Evolutionary conservation across 805 yeast genomes (phyloP).

Genomic region (Ogataea pini): DNA sequence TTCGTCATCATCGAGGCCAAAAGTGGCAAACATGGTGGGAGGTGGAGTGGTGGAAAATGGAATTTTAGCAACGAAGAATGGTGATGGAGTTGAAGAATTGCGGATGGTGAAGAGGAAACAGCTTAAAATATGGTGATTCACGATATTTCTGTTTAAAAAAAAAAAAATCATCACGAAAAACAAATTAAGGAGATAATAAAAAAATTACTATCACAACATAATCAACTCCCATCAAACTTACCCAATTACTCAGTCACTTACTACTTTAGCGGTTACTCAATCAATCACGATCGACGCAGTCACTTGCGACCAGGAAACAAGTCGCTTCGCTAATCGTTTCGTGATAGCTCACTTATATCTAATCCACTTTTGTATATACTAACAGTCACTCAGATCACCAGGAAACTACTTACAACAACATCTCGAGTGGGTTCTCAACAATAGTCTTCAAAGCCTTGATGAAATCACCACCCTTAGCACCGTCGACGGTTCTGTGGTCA

Average conservation of each 20-base stretch:
- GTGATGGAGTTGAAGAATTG: no score
- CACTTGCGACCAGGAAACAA: neutral
- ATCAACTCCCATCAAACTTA: no score
- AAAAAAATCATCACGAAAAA: no score
- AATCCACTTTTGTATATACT: neutral
- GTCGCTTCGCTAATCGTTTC: neutral
- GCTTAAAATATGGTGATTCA: no score
- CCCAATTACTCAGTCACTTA: neutral
- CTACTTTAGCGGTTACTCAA: neutral
- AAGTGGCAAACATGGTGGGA: conserved; percentile 4
- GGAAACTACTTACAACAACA: conserved; percentile 81
- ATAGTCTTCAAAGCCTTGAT: conserved; percentile 89
- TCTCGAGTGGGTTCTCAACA: conserved; percentile 93
- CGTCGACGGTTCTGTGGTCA: conserved; percentile 96
- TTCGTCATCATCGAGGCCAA: conserved; percentile 24
- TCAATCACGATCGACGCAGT: no score
- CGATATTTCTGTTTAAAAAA: no score
- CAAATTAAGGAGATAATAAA: neutral
- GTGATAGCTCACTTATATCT: no score
- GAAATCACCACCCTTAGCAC: conserved; percentile 97
- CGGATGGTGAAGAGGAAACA: no score
- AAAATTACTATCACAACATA: no score
- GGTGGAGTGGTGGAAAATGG: no score
- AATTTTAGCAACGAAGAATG: no score
- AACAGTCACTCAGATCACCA: neutral